A percentile compares a stretch with the other conserved stretches of the same genome.
These are phyloP conservation scores for Monilinia laxa DNA, from an alignment of 2,329 filamentous ascomycete genomes.

Conservation along the genomic window DNA sequence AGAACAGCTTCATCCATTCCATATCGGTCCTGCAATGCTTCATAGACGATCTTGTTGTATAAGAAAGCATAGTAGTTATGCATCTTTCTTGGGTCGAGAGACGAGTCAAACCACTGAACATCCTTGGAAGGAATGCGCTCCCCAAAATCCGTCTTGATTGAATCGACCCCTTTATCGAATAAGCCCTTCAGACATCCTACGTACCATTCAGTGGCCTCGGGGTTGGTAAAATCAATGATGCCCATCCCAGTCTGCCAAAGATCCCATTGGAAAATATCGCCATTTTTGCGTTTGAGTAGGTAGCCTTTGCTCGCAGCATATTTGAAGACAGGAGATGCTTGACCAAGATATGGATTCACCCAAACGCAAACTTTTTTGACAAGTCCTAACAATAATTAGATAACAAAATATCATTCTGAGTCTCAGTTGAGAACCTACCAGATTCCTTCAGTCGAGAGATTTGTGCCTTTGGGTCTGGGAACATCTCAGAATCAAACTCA, in stretches of 20 bases:
- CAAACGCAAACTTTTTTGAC: slow-evolving; percentile 54
- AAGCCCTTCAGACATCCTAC: slow-evolving; percentile 51
- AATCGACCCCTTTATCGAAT: slow-evolving; percentile 59
- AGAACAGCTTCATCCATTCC: slow-evolving; percentile 54
- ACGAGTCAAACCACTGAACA: slow-evolving; percentile 54
- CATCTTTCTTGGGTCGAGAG: slow-evolving; percentile 54
- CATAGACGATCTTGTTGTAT: slow-evolving; percentile 60
- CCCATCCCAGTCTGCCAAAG: slow-evolving; percentile 65
- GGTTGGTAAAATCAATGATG: slow-evolving; percentile 63
- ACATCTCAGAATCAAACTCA: slow-evolving; percentile 56
- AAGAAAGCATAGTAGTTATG: slow-evolving; percentile 64
- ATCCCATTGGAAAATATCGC: slow-evolving; percentile 63
- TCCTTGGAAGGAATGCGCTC: slow-evolving; percentile 58
- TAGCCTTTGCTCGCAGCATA: slow-evolving; percentile 57
- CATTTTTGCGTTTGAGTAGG: slow-evolving; percentile 58
- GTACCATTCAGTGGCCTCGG: slow-evolving; percentile 57
- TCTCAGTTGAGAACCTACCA: slow-evolving; percentile 26
- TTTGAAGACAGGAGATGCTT: slow-evolving; percentile 58
- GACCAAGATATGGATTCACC: slow-evolving; percentile 63
- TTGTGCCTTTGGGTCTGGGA: slow-evolving; percentile 57
- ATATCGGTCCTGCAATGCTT: slow-evolving; percentile 50
- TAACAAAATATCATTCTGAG: neutral
- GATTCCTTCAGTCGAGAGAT: slow-evolving; percentile 54
- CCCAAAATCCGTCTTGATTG: slow-evolving; percentile 64
- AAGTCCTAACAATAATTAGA: slow-evolving; percentile 40